Conservation (phyloP, 1,284 basidiomycete genomes). For the Exobasidium cylindrosporum region DNA sequence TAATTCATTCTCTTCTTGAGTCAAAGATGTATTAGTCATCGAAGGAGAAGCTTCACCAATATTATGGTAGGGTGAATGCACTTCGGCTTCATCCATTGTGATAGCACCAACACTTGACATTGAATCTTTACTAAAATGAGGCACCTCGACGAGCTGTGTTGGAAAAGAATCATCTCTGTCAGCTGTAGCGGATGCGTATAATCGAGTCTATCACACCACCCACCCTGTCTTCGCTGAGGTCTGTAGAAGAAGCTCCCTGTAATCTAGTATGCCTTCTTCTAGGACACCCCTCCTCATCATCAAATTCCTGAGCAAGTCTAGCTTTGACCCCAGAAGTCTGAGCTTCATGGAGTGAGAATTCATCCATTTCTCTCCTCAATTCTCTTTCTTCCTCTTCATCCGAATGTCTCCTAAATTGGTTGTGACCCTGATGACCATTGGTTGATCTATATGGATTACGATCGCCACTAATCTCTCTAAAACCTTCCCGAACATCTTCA, state of each 20-base stretch:
- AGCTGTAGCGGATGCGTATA: no score
- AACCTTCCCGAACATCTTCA: conserved; percentile 25
- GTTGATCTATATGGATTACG: conserved; percentile 5
- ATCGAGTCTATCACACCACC: no score
- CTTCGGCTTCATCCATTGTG: neutral
- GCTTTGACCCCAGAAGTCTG: conserved; percentile 7
- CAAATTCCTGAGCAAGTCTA: neutral
- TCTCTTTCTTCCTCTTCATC: conserved; percentile 30
- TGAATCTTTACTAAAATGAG: neutral
- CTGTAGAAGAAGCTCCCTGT: neutral
- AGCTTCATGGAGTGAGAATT: conserved; percentile 36
- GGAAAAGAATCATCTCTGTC: no score
- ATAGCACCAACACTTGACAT: neutral
- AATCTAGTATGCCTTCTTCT: neutral
- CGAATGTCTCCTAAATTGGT: conserved; percentile 12
- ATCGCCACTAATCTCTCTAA: conserved; percentile 24
- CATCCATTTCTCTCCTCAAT: conserved; percentile 24
- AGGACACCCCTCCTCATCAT: neutral
- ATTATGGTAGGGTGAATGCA: conserved; percentile 9
- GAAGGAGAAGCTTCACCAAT: conserved; percentile 7
- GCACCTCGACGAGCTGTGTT: no score
- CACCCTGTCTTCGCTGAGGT: neutral
- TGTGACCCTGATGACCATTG: neutral
- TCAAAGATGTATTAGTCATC: neutral
- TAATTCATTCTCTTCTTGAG: neutral